Evolutionary conservation across 352 stramenopile genomes (phyloP).

Genomic region (Globisporangium okanoganense): DNA sequence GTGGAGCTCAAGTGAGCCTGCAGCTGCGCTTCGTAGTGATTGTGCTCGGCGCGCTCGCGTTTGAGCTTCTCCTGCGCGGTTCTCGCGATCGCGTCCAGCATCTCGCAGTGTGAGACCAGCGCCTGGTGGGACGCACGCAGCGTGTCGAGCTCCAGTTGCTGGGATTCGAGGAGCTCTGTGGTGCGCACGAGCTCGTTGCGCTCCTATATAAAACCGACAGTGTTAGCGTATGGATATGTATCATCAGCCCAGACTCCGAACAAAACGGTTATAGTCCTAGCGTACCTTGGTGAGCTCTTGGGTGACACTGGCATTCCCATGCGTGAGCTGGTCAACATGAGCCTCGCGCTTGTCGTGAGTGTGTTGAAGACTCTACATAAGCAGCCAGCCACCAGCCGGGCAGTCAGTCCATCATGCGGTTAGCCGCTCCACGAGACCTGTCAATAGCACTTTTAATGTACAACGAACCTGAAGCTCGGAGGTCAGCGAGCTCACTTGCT

Average conservation of each 20-base stretch:
- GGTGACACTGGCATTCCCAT: neutral
- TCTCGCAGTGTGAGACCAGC: constrained; percentile 35
- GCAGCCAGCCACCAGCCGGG: neutral
- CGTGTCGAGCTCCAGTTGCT: constrained; percentile 33
- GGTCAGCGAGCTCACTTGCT: neutral
- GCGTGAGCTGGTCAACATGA: neutral
- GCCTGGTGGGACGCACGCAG: constrained; percentile 33
- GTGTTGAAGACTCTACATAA: neutral
- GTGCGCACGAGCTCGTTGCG: constrained; percentile 9
- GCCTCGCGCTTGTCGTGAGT: neutral
- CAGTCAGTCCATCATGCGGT: neutral
- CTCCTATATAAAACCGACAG: constrained; percentile 20
- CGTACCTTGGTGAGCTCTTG: neutral
- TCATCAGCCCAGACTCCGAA: neutral
- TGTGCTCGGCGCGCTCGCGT: constrained; percentile 44
- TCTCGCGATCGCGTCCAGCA: constrained; percentile 59
- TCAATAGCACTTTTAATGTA: neutral
- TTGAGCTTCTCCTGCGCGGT: constrained; percentile 53
- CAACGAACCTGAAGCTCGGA: constrained; percentile 7
- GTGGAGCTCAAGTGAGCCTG: constrained; percentile 39
- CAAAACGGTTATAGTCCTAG: neutral
- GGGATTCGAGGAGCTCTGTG: constrained; percentile 26
- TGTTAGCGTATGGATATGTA: too few species aligned
- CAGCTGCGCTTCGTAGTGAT: constrained; percentile 42
- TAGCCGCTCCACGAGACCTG: neutral